These are phyloP conservation scores for Ustilago sp. DNA, from an alignment of 1,284 basidiomycete species.

Conservation along the genomic window DNA sequence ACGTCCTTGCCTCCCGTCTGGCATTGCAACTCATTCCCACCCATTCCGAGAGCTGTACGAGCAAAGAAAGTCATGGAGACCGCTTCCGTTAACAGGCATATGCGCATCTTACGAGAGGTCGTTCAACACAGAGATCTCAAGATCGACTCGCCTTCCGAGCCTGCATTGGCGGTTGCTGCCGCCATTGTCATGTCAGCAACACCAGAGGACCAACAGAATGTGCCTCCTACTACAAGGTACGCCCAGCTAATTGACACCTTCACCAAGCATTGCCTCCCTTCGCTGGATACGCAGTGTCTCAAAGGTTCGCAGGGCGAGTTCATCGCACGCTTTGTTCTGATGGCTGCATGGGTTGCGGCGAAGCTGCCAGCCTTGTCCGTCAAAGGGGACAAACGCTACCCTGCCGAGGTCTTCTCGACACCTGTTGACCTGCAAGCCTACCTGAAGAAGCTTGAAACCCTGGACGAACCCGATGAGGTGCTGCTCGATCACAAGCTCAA, in stretches of 20 bases:
- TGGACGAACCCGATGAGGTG: too few species aligned
- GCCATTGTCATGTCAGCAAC: conserved; percentile 10
- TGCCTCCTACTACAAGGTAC: background rate
- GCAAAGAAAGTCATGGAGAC: background rate
- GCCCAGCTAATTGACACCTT: conserved; percentile 5
- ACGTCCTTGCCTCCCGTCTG: conserved; percentile 17
- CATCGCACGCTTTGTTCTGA: conserved; percentile 8
- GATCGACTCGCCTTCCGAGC: conserved; percentile 18
- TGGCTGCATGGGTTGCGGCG: conserved; percentile 16
- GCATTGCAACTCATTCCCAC: conserved; percentile 5
- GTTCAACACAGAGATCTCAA: background rate
- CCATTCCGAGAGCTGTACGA: background rate
- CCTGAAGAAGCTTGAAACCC: background rate
- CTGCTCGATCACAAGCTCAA: too few species aligned
- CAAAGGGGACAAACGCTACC: background rate
- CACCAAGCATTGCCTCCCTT: background rate
- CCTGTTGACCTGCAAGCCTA: background rate
- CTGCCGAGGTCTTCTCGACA: background rate
- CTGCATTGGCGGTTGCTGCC: conserved; percentile 25
- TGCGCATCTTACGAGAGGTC: conserved; percentile 14
- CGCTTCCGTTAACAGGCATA: conserved; percentile 15
- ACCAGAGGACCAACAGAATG: background rate
- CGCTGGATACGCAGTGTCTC: conserved; percentile 1
- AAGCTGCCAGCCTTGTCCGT: background rate
- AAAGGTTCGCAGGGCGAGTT: conserved; percentile 24